Base-by-base conservation (phyloP, 371 early-diverging fungal genomes). In the Zychaea mexicana region DNA sequence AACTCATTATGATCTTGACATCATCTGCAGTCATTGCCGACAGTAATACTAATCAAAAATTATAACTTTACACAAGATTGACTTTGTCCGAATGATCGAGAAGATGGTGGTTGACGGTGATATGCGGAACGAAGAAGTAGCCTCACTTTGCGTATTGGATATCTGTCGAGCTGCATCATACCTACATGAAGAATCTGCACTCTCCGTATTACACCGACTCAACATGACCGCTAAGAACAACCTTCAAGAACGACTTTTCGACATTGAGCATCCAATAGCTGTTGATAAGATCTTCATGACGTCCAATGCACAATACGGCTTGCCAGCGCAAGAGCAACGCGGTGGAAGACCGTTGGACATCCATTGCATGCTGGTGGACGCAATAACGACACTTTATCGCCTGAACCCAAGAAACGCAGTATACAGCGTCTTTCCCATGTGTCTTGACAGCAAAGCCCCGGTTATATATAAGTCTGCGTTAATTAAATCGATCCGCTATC, bases 121-220 rank as follows among this genome's bases (percentile, higher is more conserved):
- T 73, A 77, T 32, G 70, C 80, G 24, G 69, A 83, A 54, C 47
- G 74, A 82, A 46, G 94, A 92, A 32, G 77, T 90, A 19, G 85
- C 90, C 5, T 81, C 83, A 9, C 76, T 88, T n/a, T 90, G 90
- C 63, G 90, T 84, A 52, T 89, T 91, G 2, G 94, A 94, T 61
- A 65, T 92, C 5, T 89, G 88, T 66, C 81, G 85, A 60, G 91
- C 90, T 1, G 78, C 85, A n/a, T 85, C 90, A 0, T 91, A 85
- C n/a, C 55, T 63, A 19, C 15, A 45, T 15, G 17, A n/a, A 10
- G 38, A 38, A 42, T 24, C 15, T 22, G 45, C 17, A 19, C n/a
- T 24, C 5, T 24, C 38, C 2, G 38, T 58, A 8, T 10, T 58
- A 7, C 59, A 58, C 30, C 26, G 26, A 19, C 12, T 58, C 3